Evolutionary conservation across 441 rosid species (phyloP).

Genomic region (Melastoma candidum): DNA sequence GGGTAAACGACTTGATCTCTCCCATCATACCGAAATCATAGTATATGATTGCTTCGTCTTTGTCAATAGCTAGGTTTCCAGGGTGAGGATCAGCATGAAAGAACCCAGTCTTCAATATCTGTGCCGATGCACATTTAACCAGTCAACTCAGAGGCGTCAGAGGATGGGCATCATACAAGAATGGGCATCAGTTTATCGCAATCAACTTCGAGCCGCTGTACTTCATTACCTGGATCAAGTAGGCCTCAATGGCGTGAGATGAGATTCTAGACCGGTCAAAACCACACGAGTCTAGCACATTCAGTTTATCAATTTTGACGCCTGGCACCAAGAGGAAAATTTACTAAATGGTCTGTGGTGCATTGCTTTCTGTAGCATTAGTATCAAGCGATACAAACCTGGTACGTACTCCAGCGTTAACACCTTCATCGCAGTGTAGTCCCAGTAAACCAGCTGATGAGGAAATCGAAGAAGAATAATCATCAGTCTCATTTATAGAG

Average conservation of each 20-base stretch:
- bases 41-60: conserved; percentile 69
- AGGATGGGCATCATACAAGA: too few relatives aligned
- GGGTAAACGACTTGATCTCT: conserved; percentile 84
- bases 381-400: conserved; percentile 33
- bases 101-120: conserved; percentile 89
- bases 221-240: conserved; percentile 74
- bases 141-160: neutral
- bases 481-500: too few relatives aligned
- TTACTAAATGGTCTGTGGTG: too few relatives aligned
- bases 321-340: conserved; percentile 29
- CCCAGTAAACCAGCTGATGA: conserved; percentile 76
- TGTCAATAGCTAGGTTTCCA: conserved; percentile 84
- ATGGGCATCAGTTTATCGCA: neutral
- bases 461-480: neutral
- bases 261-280: conserved; percentile 63
- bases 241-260: conserved; percentile 87
- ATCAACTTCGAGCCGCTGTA: neutral
- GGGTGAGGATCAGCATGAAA: conserved; percentile 99
- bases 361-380: too few relatives aligned
- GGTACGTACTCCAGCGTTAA: conserved; percentile 95
- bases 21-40: conserved; percentile 99
- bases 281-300: conserved; percentile 49
- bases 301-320: conserved; percentile 59
- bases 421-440: conserved; percentile 79
- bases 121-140: conserved; percentile 14